Conservation (phyloP, 352 stramenopile genomes). For the Halophytophthora polymorphica region DNA sequence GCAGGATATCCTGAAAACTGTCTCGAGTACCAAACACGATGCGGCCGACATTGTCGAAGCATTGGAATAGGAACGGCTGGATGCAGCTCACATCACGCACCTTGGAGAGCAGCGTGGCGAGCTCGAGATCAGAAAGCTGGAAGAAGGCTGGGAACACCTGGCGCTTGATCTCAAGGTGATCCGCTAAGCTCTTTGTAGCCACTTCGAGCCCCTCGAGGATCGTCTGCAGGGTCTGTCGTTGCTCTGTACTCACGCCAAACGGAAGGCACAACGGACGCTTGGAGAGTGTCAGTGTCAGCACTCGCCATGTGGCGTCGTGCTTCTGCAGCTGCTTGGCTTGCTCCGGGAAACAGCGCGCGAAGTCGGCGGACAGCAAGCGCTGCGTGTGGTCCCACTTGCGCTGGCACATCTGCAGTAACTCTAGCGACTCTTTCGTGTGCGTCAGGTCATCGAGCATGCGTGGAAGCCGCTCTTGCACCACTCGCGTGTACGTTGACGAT, state of each 20-base stretch:
- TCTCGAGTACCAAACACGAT: slow-evolving; percentile 62
- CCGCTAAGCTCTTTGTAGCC: slow-evolving; percentile 38
- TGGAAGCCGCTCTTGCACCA: slow-evolving; percentile 43
- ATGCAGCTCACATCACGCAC: slow-evolving; percentile 43
- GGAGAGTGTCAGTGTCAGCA: slow-evolving; percentile 39
- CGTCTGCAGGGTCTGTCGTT: slow-evolving; percentile 34
- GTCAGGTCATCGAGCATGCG: slow-evolving; percentile 48
- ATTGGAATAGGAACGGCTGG: slow-evolving; percentile 55
- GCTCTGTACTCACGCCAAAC: slow-evolving; percentile 47
- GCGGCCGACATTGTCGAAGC: slow-evolving; percentile 62
- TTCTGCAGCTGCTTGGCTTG: slow-evolving; percentile 49
- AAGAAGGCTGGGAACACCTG: slow-evolving; percentile 63
- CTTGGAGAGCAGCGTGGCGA: slow-evolving; percentile 49
- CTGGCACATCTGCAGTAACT: slow-evolving; percentile 55
- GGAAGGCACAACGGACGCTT: slow-evolving; percentile 55
- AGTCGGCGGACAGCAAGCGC: slow-evolving; percentile 56
- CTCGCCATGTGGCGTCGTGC: slow-evolving; percentile 52
- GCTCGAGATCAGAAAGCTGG: slow-evolving; percentile 56
- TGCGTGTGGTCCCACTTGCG: slow-evolving; percentile 71
- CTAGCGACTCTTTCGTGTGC: slow-evolving; percentile 46
- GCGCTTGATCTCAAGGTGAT: slow-evolving; percentile 65
- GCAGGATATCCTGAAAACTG: slow-evolving; percentile 59
- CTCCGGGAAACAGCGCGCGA: slow-evolving; percentile 55
- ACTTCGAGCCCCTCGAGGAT: slow-evolving; percentile 57
- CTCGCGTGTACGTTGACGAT: slow-evolving; percentile 58